Evolutionary conservation across 352 stramenopile species (phyloP), one percentile per base, ranked within the genome.

Genomic region (Globisporangium echinulatum): DNA sequence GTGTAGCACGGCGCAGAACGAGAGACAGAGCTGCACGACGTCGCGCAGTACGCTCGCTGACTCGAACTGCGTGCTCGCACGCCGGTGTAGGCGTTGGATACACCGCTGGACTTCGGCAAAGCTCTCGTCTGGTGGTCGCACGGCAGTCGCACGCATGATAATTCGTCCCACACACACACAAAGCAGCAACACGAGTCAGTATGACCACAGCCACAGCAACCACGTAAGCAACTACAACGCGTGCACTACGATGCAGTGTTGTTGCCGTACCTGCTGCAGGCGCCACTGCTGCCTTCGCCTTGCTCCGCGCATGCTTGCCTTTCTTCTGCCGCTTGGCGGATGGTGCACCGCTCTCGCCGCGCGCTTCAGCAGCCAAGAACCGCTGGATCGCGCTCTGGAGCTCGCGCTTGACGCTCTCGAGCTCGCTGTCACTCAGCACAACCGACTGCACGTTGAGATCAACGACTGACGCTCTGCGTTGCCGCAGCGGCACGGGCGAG

Each of bases 291-390:
- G 43, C 11, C 56, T 65, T 68, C 15, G 43, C 54, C 61, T 68
- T 71, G 13, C 43, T 15, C 47, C 62, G 77, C 36, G 19, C 60
- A 38, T 79, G 70, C 54, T 87, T 85, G 53, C 79, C 57, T 59
- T 89, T 89, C 67, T 89, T 91, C 42, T 83, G 75, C 1, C 82
- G 70, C 56, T 91, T 91, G 14, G 72, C 46, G 1, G 69, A 55
- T 5, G 81, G 73, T 2, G 62, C 64, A 37, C 56, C 50, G 33
- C 69, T 36, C 19, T 59, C 72, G 0, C 52, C 65, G 13, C 69
- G 63, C 0, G 58, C 62, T 47, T 73, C 65, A 0, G 59, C 63
- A 3, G 39, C 62, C 39, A 71, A 56, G 17, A 77, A 69, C 53
- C 75, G 74, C 8, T 71, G 66, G 9, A 86, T 56, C 2, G 67